Conservation (phyloP, 2,329 filamentous ascomycete species). For the Blastomyces percursus region DNA sequence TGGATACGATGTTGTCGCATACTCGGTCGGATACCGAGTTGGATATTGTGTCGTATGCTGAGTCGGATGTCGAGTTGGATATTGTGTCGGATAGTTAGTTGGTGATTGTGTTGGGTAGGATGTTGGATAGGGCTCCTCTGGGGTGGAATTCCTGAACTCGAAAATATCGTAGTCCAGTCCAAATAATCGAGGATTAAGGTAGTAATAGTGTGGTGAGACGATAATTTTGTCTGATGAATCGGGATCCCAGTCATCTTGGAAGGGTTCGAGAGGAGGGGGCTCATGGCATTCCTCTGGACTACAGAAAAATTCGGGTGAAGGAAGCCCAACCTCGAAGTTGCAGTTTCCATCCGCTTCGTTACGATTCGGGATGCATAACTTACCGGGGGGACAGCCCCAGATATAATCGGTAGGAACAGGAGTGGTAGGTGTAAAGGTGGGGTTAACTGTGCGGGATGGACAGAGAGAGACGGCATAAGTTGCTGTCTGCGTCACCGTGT, state of each 20-base stretch:
- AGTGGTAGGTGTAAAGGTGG: constrained; percentile 21
- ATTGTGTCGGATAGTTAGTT: background rate
- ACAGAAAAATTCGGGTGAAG: constrained; percentile 30
- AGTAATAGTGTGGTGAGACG: constrained; percentile 48
- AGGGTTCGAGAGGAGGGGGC: background rate
- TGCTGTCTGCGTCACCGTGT: constrained; percentile 9
- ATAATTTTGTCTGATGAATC: background rate
- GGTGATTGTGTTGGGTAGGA: background rate
- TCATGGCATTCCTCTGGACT: constrained; percentile 28
- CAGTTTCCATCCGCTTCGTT: constrained; percentile 27
- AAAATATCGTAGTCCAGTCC: constrained; percentile 55
- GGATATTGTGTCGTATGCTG: background rate
- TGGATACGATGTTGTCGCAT: background rate
- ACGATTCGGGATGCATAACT: constrained; percentile 29
- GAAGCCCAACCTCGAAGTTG: constrained; percentile 32
- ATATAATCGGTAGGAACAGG: constrained; percentile 22
- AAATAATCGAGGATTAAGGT: constrained; percentile 52
- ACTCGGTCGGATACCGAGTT: background rate
- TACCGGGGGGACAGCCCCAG: constrained; percentile 36
- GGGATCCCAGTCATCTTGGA: background rate
- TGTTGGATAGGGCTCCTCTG: background rate
- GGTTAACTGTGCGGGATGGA: constrained; percentile 22
- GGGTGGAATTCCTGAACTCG: constrained; percentile 23
- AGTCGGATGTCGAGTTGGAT: background rate
- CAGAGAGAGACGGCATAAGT: constrained; percentile 19